Conservation (phyloP, 306 rosid genomes). For the Prunus mume region DNA sequence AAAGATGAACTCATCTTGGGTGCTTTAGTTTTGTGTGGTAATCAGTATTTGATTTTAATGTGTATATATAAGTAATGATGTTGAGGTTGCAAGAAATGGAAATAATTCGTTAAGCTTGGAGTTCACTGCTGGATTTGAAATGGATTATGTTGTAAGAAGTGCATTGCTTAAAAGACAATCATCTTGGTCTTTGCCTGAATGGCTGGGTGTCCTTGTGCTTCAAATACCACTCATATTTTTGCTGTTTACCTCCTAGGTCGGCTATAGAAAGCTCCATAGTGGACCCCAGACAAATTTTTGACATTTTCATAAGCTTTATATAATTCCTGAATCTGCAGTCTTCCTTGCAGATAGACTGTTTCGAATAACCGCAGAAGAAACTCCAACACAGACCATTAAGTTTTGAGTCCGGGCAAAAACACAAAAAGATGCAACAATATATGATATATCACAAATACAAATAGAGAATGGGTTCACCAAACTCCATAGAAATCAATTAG, state of each 20-base stretch:
- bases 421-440: no score
- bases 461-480: no score
- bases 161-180: constrained; percentile 60
- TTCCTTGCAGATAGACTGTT: no score
- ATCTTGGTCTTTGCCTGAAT: not conserved
- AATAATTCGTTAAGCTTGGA: constrained; percentile 51
- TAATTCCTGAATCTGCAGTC: not conserved
- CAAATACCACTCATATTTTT: not conserved
- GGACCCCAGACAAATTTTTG: constrained; percentile 1
- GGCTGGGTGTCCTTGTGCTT: no score
- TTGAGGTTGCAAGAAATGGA: constrained; percentile 50
- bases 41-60: not conserved
- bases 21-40: not conserved
- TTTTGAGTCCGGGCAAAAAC: no score
- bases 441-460: no score
- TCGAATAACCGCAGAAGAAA: no score
- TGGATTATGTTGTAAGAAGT: constrained; percentile 42
- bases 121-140: constrained; percentile 61
- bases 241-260: not conserved
- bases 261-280: not conserved
- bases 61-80: not conserved
- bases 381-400: no score
- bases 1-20: constrained; percentile 26
- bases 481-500: no score
- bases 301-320: not conserved